These are phyloP conservation scores for Chaetomiaceae sp. DNA, from an alignment of 2,329 filamentous ascomycete species.

Conservation along the genomic window DNA sequence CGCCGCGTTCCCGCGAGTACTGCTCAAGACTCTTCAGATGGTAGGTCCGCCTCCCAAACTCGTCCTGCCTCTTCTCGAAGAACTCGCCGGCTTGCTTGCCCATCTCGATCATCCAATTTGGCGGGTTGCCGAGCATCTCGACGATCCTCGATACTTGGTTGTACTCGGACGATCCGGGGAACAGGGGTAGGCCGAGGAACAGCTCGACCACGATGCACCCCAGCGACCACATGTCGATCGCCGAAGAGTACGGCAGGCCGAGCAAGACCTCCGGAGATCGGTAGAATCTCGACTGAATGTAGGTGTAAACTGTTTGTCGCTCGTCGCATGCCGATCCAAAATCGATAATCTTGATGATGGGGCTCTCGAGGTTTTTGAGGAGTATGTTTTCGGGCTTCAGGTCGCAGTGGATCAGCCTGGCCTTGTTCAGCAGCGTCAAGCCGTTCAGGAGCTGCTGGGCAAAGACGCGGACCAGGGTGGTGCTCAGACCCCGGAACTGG, in stretches of 20 bases:
- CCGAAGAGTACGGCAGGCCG: constrained; percentile 94
- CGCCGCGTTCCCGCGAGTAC: constrained; percentile 90
- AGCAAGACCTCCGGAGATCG: constrained; percentile 92
- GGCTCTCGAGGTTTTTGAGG: constrained; percentile 95
- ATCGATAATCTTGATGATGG: constrained; percentile 99
- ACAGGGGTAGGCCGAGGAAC: constrained; percentile 88
- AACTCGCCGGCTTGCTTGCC: constrained; percentile 97
- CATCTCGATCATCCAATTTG: constrained; percentile 99
- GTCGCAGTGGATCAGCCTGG: constrained; percentile 95
- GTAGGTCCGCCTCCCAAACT: constrained; percentile 87
- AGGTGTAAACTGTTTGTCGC: constrained; percentile 96
- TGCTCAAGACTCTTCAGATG: constrained; percentile 96
- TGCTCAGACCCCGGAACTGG: constrained; percentile 95
- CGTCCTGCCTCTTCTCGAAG: constrained; percentile 87
- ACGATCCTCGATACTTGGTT: constrained; percentile 97
- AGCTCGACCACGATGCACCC: constrained; percentile 98
- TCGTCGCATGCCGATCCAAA: constrained; percentile 98
- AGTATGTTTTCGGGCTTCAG: constrained; percentile 97
- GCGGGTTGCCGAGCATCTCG: constrained; percentile 95
- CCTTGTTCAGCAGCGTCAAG: constrained; percentile 88
- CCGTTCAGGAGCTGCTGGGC: constrained; percentile 95
- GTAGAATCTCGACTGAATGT: constrained; percentile 98
- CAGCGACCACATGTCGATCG: constrained; percentile 99
- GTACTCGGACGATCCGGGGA: constrained; percentile 96
- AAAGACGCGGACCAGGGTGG: constrained; percentile 93